These are phyloP conservation scores for Bathelium albidoporum DNA, from an alignment of 495 filamentous ascomycete species.

Conservation along the genomic window DNA sequence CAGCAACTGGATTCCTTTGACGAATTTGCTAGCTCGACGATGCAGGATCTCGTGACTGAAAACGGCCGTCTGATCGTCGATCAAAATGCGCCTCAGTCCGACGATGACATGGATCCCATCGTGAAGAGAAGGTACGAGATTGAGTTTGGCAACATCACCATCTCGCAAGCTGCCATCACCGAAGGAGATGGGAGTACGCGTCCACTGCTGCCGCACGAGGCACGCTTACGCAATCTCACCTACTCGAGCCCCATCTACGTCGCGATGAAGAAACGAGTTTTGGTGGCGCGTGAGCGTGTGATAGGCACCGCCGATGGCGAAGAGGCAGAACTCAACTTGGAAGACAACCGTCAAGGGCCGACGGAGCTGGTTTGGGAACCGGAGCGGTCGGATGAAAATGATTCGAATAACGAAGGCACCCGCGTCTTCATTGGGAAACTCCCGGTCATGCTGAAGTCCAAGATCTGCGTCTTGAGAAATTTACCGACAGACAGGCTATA, in stretches of 20 bases:
- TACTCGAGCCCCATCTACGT: constrained; percentile 87
- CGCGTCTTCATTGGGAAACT: constrained; percentile 84
- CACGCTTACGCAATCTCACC: constrained; percentile 85
- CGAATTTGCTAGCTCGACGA: constrained; percentile 84
- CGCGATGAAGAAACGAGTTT: constrained; percentile 67
- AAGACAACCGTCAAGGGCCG: constrained; percentile 51
- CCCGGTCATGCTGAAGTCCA: constrained; percentile 94
- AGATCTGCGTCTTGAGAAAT: constrained; percentile 78
- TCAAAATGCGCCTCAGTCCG: constrained; percentile 62
- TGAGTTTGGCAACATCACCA: constrained; percentile 74
- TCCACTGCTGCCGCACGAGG: constrained; percentile 80
- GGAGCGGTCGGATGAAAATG: constrained; percentile 33
- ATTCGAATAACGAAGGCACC: constrained; percentile 30
- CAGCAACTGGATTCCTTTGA: constrained; percentile 98
- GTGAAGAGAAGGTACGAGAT: constrained; percentile 84
- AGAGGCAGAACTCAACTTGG: constrained; percentile 38
- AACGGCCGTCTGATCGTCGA: constrained; percentile 81
- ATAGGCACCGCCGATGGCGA: constrained; percentile 43
- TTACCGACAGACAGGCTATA: constrained; percentile 73
- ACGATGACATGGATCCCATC: constrained; percentile 60
- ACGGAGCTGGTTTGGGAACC: constrained; percentile 50
- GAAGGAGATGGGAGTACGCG: constrained; percentile 82
- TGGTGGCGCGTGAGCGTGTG: constrained; percentile 67
- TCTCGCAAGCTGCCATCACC: constrained; percentile 76
- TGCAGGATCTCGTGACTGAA: constrained; percentile 85